A percentile compares a stretch with the other conserved stretches of the same genome.
phyloP scores from a whole-genome alignment of 257 asterid species.

The Solanum pennellii region DNA sequence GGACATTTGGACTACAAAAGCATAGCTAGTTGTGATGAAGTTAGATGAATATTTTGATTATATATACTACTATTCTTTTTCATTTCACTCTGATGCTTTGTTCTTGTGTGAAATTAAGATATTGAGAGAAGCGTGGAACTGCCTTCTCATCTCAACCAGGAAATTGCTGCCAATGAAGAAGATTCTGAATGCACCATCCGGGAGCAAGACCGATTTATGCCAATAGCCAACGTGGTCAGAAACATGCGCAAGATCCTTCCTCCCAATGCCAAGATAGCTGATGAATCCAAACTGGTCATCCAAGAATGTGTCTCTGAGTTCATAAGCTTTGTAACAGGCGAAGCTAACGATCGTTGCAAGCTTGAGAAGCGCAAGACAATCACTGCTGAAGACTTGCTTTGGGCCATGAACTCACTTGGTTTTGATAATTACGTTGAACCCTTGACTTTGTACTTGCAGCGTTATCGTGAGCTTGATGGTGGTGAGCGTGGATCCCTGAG shows the following conservation, averaged over 20 bases:
- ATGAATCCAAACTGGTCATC: conserved; percentile 86
- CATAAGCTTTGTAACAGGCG: conserved; percentile 92
- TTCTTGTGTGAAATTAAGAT: background rate
- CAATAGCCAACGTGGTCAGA: conserved; percentile 79
- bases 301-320: conserved; percentile 89
- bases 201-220: conserved; percentile 97
- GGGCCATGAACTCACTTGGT: conserved; percentile 99
- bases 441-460: conserved; percentile 65
- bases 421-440: conserved; percentile 95
- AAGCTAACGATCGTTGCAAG: conserved; percentile 93
- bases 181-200: conserved; percentile 59
- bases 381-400: conserved; percentile 85
- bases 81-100: background rate
- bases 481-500: conserved; percentile 62
- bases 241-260: conserved; percentile 92
- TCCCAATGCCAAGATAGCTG: conserved; percentile 77
- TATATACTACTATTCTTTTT: background rate
- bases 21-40: background rate
- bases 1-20: background rate
- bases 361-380: conserved; percentile 94
- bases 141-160: conserved; percentile 19
- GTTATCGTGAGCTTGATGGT: conserved; percentile 73
- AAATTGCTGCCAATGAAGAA: background rate
- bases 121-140: conserved; percentile 36
- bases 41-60: background rate